Evolutionary conservation across 177 flowering plant species (phyloP).

Genomic region (Vitis hybrid): DNA sequence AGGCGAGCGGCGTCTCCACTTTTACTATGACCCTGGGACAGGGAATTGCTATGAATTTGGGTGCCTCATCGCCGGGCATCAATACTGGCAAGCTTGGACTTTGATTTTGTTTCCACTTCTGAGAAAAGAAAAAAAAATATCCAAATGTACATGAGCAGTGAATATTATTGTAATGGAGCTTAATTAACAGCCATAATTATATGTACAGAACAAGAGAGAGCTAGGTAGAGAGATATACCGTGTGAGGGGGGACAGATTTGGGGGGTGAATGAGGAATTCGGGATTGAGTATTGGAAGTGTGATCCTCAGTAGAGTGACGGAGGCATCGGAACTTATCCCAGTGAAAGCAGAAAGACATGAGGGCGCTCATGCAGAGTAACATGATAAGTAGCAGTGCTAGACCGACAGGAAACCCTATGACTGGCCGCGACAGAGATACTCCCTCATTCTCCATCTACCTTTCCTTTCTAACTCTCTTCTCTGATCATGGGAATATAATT

Average conservation of each 20-base stretch:
- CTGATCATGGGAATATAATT: too few relatives aligned
- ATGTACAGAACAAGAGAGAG: background rate
- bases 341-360: constrained; percentile 28
- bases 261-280: constrained; percentile 1
- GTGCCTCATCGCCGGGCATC: constrained; percentile 62
- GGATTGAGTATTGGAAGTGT: background rate
- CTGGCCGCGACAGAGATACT: constrained; percentile 8
- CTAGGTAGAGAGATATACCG: background rate
- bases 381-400: constrained; percentile 26
- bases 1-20: constrained; percentile 17
- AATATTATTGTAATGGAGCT: too few relatives aligned
- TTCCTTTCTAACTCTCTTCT: background rate
- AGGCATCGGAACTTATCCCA: constrained; percentile 30
- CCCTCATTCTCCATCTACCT: constrained; percentile 8
- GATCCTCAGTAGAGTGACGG: background rate
- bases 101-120: constrained; percentile 26
- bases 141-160: too few relatives aligned
- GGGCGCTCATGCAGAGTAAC: constrained; percentile 15
- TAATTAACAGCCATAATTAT: background rate
- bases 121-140: background rate
- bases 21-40: constrained; percentile 34
- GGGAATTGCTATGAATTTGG: constrained; percentile 59
- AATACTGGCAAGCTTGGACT: constrained; percentile 40
- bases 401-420: constrained; percentile 31
- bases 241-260: constrained; percentile 3